Base-by-base conservation (phyloP, 352 stramenopile species). In the Elongisporangium prolatum region DNA sequence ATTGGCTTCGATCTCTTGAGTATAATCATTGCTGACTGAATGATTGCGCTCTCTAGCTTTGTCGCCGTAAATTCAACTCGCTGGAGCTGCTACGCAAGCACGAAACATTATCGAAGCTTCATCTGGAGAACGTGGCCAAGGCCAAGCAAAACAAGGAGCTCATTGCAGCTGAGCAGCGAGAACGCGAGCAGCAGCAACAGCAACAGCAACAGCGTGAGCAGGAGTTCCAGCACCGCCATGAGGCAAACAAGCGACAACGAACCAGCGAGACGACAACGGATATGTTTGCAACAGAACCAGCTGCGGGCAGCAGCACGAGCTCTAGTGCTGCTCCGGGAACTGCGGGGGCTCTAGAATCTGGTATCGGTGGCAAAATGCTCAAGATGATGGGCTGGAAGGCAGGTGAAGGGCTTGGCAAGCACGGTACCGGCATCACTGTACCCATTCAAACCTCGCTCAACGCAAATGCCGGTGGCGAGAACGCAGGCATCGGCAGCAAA, bases 311-410 rank as follows among this genome's bases (percentile, higher is more conserved):
- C 37, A 56, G 11, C 18, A 44, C 50, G 16, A n/a, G 50, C n/a
- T 22, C 9, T 2, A 37, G 21, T 53, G 4, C 59, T 11, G n/a
- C 67, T 16, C 52, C 61, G 20, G 65, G 60, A 52, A 50, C 52
- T 48, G 17, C 60, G 8, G 48, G 48, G 1, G 62, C 68, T 3
- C 60, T 93, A 1, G 79, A 91, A 55, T 62, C 73, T 3, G 81
- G 84, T 2, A 88, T 95, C 48, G 86, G 86, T 10, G 86, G 80
- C 9, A 93, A 91, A 59, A 88, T 95, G 82, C 73, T 95, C 21
- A 91, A 92, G 56, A 85, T 91, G 72, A 95, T 93, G 86, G 86
- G 84, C 4, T 95, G 86, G 86, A 93, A 93, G 52, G 84, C 79
- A 16, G 86, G 86, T 8, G 71, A 93, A 61, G 86, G 86, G 8